Base-by-base conservation (phyloP, 805 yeast genomes). In the Scheffersomyces lignosus region DNA sequence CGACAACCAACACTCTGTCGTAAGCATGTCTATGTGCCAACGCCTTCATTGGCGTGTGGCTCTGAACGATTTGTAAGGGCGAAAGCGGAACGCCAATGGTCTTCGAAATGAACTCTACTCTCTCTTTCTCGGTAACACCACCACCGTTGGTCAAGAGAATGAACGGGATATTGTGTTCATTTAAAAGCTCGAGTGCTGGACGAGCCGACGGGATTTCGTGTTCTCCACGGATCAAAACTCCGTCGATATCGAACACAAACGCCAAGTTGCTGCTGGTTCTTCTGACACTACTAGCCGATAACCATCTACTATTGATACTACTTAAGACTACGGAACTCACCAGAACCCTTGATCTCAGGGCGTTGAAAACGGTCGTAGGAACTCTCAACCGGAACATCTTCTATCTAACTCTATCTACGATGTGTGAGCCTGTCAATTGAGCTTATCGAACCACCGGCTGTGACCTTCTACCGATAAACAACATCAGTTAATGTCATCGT, bases 61-160 rank as follows among this genome's bases (percentile, higher is more conserved):
- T 80, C 59, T 86, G 95, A 13, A 90, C 80, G 29, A 90, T 67
- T 51, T 89, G 96, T 29, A 69, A 59, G 2, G 79, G 73, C 18
- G 74, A 62, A n/a, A 83, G 59, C 1, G 68, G 64, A 1, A 61
- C 54, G 5, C 64, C 71, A 36, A 84, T 58, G 24, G 60, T 60
- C 6, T 64, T 51, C 2, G 79, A 70, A 3, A 87, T 56, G 23
- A 71, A 73, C 2, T 67, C 64, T 2, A 80, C 78, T 29, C 96
- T 66, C n/a, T 69, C 72, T 4, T 51, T 42, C 52, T 89, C 97
- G 9, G 75, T 61, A 22, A 73, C 73, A 2, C 97, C 96, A 5
- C 96, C 96, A 14, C 97, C 96, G 57, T 90, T 89, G 5, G 96
- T 89, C 55, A 90, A 69, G 28, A 90, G 55, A n/a, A 88, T 78